Conservation (phyloP, 2,329 filamentous ascomycete species). For the Talaromyces atroroseus region DNA sequence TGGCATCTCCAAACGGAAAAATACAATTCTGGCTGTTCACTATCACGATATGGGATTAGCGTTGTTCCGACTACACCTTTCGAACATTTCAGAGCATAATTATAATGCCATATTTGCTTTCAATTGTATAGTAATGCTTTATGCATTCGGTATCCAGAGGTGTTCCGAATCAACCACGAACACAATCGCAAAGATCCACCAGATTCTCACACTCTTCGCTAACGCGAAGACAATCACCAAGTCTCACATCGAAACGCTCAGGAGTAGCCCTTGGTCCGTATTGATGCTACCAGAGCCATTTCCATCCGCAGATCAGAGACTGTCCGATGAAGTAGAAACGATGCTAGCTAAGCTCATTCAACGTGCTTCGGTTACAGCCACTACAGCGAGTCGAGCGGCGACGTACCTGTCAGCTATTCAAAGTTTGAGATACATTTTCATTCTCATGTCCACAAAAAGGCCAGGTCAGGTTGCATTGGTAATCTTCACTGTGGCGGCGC, state of each 20-base stretch:
- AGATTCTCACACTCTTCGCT: conserved; percentile 6
- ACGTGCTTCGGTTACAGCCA: neutral
- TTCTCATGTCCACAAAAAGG: neutral
- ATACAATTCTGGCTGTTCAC: conserved; percentile 9
- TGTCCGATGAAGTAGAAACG: conserved; percentile 5
- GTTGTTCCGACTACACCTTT: conserved; percentile 1
- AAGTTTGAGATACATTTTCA: conserved; percentile 2
- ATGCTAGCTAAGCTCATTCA: conserved; percentile 4
- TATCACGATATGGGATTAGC: conserved; percentile 5
- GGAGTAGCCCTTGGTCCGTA: conserved; percentile 2
- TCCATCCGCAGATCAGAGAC: neutral
- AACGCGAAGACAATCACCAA: conserved; percentile 3
- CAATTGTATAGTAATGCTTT: conserved; percentile 4
- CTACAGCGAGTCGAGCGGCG: neutral
- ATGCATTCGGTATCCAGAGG: conserved; percentile 11
- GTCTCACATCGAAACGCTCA: neutral
- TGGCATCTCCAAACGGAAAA: neutral
- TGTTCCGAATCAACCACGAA: conserved; percentile 6
- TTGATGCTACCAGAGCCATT: conserved; percentile 3
- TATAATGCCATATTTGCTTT: conserved; percentile 8
- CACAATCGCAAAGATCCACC: conserved; percentile 6
- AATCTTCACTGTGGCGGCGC: conserved; percentile 2
- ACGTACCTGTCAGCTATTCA: conserved; percentile 4
- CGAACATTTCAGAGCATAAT: neutral
- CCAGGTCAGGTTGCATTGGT: conserved; percentile 1